Base-by-base conservation (phyloP, 495 filamentous ascomycete species). In the Diplogelasinospora grovesii region DNA sequence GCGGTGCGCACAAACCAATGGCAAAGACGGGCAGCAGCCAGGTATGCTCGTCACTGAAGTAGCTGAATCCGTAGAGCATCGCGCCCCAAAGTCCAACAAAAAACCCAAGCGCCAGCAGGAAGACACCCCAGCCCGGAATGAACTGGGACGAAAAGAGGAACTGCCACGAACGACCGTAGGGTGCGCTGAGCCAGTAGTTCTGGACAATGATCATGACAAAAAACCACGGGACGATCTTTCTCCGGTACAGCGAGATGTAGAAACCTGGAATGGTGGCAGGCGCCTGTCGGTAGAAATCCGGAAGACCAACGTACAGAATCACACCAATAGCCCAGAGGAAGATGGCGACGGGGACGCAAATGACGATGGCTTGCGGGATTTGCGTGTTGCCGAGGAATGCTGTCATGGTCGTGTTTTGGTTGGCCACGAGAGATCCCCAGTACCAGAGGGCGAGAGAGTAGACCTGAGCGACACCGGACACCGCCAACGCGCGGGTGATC, bases 1-100 rank as follows among this genome's bases (percentile, higher is more conserved):
- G 64, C 0, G 80, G 80, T 1, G 76, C 73, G 15, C 74, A 72
- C 10, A 84, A 68, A 25, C 77, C 77, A 41, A 82, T 69, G 22
- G 79, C 79, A 50, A 82, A 82, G 48, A 83, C 73, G 29, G 80
- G 79, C 18, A 83, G 52, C 49, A 82, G 69, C 80, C 80, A 83
- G 4, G 65, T 67, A 57, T 83, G 79, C 22, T 64, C 61, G 39
- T 69, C 72, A 9, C 69, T 71, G 2, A 76, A 55, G 41, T 54
- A 43, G 5, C 68, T 54, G 46, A 82, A 78, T 36, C 65, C 41
- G 18, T 48, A 52, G 20, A 82, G 68, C 0, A 71, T 34, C 4
- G 54, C 49, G 5, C 63, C 57, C 80, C 80, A 84, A 23, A 82
- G 38, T 18, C 65, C 45, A 39, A 78, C 56, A 57, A 81, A 80